Evolutionary conservation across 1,284 basidiomycete genomes (phyloP).

Genomic region (Ceratobasidium sp.): DNA sequence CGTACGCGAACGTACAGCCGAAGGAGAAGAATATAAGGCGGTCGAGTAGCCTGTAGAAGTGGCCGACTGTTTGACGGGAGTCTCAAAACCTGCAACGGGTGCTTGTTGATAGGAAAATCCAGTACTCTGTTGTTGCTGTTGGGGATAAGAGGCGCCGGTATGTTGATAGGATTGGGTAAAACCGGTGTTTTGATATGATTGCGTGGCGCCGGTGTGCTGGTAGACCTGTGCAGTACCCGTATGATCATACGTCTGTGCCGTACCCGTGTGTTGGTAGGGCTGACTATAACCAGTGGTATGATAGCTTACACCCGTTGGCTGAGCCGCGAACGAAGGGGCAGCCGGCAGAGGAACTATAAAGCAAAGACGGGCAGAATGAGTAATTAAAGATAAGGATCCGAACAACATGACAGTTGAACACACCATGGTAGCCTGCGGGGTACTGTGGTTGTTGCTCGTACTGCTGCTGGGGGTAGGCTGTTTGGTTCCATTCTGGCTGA

Average conservation of each 20-base stretch:
- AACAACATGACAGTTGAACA: neutral
- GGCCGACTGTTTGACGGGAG: constrained; percentile 8
- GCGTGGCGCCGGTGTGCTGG: constrained; percentile 33
- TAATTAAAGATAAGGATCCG: neutral
- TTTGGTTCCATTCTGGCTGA: constrained; percentile 32
- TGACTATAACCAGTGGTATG: constrained; percentile 32
- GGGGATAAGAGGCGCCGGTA: constrained; percentile 33
- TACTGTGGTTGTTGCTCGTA: constrained; percentile 44
- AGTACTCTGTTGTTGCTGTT: constrained; percentile 25
- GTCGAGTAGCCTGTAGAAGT: constrained; percentile 37
- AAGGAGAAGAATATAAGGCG: constrained; percentile 40
- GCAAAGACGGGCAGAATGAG: neutral
- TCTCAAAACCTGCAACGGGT: constrained; percentile 15
- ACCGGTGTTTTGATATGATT: constrained; percentile 39
- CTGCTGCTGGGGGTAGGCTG: constrained; percentile 53
- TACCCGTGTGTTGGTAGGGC: constrained; percentile 16
- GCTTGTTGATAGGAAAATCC: constrained; percentile 37
- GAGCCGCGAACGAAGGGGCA: constrained; percentile 23
- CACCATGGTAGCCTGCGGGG: constrained; percentile 35
- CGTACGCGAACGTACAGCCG: constrained; percentile 34
- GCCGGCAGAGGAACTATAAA: constrained; percentile 27
- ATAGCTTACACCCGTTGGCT: neutral
- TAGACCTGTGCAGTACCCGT: constrained; percentile 26
- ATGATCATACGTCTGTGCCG: constrained; percentile 34
- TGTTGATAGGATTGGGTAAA: constrained; percentile 42